Evolutionary conservation across 2,329 filamentous ascomycete genomes (phyloP).

Genomic region (Fusarium tjaetaba): DNA sequence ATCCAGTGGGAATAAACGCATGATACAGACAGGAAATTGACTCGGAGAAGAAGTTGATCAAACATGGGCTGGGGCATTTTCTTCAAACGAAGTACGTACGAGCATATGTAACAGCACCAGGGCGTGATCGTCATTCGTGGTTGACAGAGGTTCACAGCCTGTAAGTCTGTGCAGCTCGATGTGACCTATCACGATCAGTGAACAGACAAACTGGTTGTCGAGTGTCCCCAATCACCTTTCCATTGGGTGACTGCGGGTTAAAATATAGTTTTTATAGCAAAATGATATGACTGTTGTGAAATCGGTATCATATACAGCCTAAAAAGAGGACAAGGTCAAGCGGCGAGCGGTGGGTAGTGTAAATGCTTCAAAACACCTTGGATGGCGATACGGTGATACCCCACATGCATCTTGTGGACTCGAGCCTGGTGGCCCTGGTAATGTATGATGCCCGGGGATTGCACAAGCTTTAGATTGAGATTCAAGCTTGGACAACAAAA

Average conservation of each 20-base stretch:
- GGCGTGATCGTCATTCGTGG: conserved; percentile 10
- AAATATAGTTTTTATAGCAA: not conserved
- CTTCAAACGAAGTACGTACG: conserved; percentile 6
- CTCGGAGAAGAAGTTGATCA: conserved; percentile 16
- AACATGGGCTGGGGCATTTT: conserved; percentile 19
- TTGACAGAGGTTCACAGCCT: conserved; percentile 8
- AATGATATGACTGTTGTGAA: not conserved
- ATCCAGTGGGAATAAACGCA: conserved; percentile 35
- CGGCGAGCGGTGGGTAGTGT: conserved; percentile 31
- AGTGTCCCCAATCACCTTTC: not conserved
- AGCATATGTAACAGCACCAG: conserved; percentile 26
- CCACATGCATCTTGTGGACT: conserved; percentile 37
- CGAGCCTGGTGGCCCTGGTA: conserved; percentile 25
- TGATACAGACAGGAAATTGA: conserved; percentile 24
- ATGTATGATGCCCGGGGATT: conserved; percentile 29
- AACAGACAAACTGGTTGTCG: conserved; percentile 2
- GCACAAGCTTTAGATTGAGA: conserved; percentile 26
- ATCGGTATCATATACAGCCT: conserved; percentile 12
- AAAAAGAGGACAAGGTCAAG: conserved; percentile 5
- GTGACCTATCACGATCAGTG: not conserved
- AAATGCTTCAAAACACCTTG: conserved; percentile 13
- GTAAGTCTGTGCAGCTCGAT: conserved; percentile 2
- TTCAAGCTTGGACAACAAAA: conserved; percentile 29
- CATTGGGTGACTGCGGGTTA: not conserved
- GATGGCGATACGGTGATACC: conserved; percentile 28